Conservation (phyloP, 176 grass and related monocot genomes). For the Elymus sibiricus region DNA sequence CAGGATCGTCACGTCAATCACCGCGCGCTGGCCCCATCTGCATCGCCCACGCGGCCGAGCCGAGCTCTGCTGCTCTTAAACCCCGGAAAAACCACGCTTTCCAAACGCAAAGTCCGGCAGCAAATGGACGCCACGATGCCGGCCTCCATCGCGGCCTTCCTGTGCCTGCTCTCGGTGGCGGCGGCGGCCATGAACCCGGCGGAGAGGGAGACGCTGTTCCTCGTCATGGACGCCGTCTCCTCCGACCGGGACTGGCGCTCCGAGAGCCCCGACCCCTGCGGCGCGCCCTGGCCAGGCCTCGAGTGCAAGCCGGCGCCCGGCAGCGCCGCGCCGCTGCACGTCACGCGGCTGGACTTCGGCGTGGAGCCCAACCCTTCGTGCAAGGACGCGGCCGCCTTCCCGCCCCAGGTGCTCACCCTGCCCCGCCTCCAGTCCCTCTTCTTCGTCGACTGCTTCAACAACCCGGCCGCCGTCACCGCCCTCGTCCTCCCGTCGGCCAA, state of each 20-base stretch:
- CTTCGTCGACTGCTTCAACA: constrained; percentile 83
- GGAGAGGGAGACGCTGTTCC: constrained; percentile 72
- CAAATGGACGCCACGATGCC: not conserved
- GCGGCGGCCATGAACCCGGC: constrained; percentile 41
- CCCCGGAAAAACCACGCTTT: not conserved
- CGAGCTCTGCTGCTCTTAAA: not conserved
- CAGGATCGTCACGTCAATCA: constrained; percentile 38
- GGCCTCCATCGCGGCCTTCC: constrained; percentile 6
- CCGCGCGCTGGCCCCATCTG: not conserved
- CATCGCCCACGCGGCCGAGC: not conserved
- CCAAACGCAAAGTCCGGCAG: not conserved
- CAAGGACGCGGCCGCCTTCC: constrained; percentile 60
- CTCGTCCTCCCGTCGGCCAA: constrained; percentile 52
- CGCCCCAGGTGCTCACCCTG: constrained; percentile 50
- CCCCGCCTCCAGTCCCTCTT: constrained; percentile 78
- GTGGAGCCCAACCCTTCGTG: constrained; percentile 74
- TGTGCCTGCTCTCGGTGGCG: constrained; percentile 22
- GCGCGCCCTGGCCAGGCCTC: constrained; percentile 74
- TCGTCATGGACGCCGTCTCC: constrained; percentile 82
- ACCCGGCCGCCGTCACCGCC: constrained; percentile 31
- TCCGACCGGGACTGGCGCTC: constrained; percentile 82
- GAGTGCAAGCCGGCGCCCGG: constrained; percentile 70
- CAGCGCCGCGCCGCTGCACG: constrained; percentile 30
- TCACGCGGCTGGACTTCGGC: constrained; percentile 94
- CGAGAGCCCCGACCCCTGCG: constrained; percentile 78